These are phyloP conservation scores for Collybia mongolica DNA, from an alignment of 768 basidiomycete species.

Conservation along the genomic window DNA sequence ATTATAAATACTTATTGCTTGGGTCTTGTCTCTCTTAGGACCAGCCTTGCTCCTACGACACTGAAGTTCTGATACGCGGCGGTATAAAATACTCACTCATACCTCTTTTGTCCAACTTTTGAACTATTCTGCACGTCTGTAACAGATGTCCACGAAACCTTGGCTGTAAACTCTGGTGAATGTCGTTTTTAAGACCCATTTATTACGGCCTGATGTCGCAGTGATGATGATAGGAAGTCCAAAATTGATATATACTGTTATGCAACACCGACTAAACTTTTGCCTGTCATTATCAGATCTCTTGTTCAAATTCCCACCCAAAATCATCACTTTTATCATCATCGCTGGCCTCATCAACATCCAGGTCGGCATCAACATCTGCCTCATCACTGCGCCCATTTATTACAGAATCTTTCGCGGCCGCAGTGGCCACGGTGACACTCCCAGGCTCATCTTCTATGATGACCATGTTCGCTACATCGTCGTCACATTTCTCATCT, in stretches of 20 bases:
- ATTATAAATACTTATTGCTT: not conserved
- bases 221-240: too few relatives aligned
- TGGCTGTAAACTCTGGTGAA: too few relatives aligned
- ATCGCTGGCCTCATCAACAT: constrained; percentile 41
- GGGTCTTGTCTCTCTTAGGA: not conserved
- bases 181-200: too few relatives aligned
- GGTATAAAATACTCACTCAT: not conserved
- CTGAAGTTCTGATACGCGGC: too few relatives aligned
- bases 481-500: constrained; percentile 39
- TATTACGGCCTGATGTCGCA: too few relatives aligned
- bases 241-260: too few relatives aligned
- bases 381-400: constrained; percentile 17
- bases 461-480: constrained; percentile 28
- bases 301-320: constrained; percentile 69
- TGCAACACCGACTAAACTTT: too few relatives aligned
- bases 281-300: constrained; percentile 38
- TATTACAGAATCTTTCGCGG: constrained; percentile 16
- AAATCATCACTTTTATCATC: constrained; percentile 53
- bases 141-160: too few relatives aligned
- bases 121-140: too few relatives aligned
- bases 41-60: not conserved
- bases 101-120: too few relatives aligned
- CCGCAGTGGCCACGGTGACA: constrained; percentile 23
- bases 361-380: constrained; percentile 33
- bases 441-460: constrained; percentile 46